Conservation (phyloP, 306 rosid genomes). For the Cucurbita ficifolia region DNA sequence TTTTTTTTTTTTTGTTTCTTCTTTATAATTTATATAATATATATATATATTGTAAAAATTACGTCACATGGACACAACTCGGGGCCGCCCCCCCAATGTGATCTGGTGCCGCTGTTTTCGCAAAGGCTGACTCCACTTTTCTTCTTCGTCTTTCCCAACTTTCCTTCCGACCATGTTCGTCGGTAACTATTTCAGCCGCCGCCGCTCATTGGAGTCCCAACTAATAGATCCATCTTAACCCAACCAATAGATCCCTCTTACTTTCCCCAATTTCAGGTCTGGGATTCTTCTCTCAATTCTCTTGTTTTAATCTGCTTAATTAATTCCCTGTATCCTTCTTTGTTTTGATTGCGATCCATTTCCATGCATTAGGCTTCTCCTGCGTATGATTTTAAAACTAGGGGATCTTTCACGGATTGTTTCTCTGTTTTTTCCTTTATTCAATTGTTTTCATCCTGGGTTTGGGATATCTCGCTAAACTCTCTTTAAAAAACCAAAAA, state of each 20-base stretch:
- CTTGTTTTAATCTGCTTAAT: background rate
- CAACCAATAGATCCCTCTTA: background rate
- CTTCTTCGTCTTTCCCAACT: background rate
- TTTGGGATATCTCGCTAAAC: background rate
- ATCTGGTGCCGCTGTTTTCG: slow-evolving; percentile 5
- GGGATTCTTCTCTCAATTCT: background rate
- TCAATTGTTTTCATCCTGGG: background rate
- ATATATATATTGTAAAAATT: background rate
- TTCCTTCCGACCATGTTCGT: background rate
- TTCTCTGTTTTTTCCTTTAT: background rate
- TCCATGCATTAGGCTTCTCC: background rate
- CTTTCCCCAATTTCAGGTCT: slow-evolving; percentile 5
- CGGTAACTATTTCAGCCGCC: background rate
- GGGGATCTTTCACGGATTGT: background rate
- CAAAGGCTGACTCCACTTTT: background rate
- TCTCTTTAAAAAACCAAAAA: too few species aligned
- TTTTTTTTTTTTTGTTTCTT: background rate
- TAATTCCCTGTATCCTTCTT: background rate
- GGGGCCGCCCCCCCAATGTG: background rate
- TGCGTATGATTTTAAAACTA: background rate
- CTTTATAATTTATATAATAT: background rate
- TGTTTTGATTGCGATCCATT: background rate
- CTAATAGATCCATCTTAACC: background rate
- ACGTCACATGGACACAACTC: background rate
- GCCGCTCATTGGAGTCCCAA: background rate